Evolutionary conservation across 352 stramenopile species (phyloP).

Genomic region (Phytophthora rubi): DNA sequence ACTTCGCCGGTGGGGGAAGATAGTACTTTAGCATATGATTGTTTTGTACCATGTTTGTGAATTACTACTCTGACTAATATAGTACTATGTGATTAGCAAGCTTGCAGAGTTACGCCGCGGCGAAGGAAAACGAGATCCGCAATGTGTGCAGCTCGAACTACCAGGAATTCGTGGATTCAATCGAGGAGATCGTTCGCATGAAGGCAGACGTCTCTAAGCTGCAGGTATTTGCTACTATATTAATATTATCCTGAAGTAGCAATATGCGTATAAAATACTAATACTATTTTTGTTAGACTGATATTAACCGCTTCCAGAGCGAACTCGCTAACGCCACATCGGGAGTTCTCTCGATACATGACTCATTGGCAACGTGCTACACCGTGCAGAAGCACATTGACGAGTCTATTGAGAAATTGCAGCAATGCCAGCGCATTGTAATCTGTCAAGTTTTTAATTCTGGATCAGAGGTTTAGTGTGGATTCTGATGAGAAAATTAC

Average conservation of each 20-base stretch:
- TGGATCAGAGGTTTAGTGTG: background rate
- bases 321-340: conserved; percentile 58
- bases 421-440: conserved; percentile 84
- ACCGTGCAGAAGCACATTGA: conserved; percentile 73
- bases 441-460: background rate
- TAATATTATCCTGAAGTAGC: background rate
- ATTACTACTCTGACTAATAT: background rate
- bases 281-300: conserved; percentile 34
- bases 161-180: conserved; percentile 82
- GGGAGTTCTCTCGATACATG: conserved; percentile 56
- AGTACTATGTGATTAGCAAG: conserved; percentile 40
- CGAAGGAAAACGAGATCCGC: conserved; percentile 79
- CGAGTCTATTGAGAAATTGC: conserved; percentile 79
- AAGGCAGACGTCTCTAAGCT: conserved; percentile 75
- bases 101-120: conserved; percentile 60
- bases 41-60: background rate
- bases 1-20: conserved; percentile 61
- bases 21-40: conserved; percentile 13
- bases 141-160: conserved; percentile 82
- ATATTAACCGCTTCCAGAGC: conserved; percentile 75
- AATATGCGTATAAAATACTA: background rate
- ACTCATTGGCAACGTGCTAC: conserved; percentile 67
- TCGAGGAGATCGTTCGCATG: conserved; percentile 86
- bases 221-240: conserved; percentile 38
- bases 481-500: background rate